Evolutionary conservation across 176 grass and related monocot species (phyloP).

Genomic region (Ampelocalamus luodianensis): DNA sequence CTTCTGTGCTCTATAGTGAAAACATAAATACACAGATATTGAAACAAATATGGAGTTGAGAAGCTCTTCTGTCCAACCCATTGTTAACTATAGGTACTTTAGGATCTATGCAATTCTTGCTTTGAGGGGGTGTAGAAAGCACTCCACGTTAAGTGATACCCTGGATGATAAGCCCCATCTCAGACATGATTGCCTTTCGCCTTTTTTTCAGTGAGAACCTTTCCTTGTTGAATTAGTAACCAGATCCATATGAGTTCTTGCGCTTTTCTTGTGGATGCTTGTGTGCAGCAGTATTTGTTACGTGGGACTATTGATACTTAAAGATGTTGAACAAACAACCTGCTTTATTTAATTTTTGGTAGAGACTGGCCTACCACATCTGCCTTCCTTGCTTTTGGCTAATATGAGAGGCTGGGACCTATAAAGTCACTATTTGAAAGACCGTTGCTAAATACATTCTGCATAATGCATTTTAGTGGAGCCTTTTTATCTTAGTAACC

Average conservation of each 20-base stretch:
- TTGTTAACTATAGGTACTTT: background rate
- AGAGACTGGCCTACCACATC: constrained; percentile 46
- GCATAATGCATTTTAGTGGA: constrained; percentile 21
- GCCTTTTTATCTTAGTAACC: constrained; percentile 17
- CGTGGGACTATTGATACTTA: constrained; percentile 29
- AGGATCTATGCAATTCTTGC: constrained; percentile 21
- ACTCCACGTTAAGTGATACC: constrained; percentile 1
- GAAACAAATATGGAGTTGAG: background rate
- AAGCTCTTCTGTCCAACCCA: background rate
- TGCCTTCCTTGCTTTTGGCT: constrained; percentile 27
- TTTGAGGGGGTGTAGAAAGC: background rate
- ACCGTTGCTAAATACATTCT: background rate
- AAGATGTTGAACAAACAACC: constrained; percentile 33
- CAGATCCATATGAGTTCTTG: constrained; percentile 37
- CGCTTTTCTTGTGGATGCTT: constrained; percentile 34
- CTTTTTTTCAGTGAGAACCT: background rate
- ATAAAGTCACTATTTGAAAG: constrained; percentile 10
- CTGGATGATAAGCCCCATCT: constrained; percentile 13
- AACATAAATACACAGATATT: background rate
- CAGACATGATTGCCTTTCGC: constrained; percentile 1
- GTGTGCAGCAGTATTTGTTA: constrained; percentile 15
- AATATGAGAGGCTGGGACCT: background rate
- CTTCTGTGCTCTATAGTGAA: background rate
- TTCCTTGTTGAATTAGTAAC: constrained; percentile 29
- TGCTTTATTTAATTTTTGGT: constrained; percentile 36